phyloP scores from a whole-genome alignment of 2,329 filamentous ascomycete genomes.

The Chrysoporthe deuterocubensis region DNA sequence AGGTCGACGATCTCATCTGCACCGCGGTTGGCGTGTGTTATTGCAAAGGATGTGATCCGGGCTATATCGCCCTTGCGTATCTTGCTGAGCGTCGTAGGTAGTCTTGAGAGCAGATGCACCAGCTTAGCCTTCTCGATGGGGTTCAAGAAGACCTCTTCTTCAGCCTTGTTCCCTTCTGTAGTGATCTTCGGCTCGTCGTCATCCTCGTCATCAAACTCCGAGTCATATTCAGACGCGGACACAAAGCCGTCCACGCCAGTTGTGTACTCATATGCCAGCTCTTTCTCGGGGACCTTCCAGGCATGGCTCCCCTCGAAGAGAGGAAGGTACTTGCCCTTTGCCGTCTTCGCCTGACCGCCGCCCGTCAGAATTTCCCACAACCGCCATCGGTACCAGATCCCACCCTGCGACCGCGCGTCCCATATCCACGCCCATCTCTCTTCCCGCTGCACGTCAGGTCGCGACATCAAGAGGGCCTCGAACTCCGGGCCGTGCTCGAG shows the following conservation, averaged over 20 bases:
- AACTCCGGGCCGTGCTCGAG: constrained; percentile 83
- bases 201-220: constrained; percentile 79
- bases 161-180: constrained; percentile 42
- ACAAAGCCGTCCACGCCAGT: constrained; percentile 79
- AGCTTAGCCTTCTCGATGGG: constrained; percentile 85
- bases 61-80: constrained; percentile 86
- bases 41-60: constrained; percentile 83
- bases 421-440: constrained; percentile 95
- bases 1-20: constrained; percentile 91
- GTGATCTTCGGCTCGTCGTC: constrained; percentile 60
- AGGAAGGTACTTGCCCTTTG: constrained; percentile 59
- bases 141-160: constrained; percentile 71
- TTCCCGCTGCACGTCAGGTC: constrained; percentile 79
- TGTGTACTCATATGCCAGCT: constrained; percentile 79
- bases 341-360: constrained; percentile 46
- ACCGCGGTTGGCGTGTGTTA: constrained; percentile 82
- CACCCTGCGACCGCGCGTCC: constrained; percentile 78
- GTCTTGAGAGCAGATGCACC: constrained; percentile 77
- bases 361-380: constrained; percentile 86
- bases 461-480: constrained; percentile 88
- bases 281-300: constrained; percentile 77
- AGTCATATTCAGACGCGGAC: constrained; percentile 83
- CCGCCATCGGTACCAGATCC: constrained; percentile 91
- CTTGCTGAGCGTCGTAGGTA: constrained; percentile 75
- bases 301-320: constrained; percentile 77